phyloP scores from a whole-genome alignment of 345 rosid species.

The Combretum micranthum region DNA sequence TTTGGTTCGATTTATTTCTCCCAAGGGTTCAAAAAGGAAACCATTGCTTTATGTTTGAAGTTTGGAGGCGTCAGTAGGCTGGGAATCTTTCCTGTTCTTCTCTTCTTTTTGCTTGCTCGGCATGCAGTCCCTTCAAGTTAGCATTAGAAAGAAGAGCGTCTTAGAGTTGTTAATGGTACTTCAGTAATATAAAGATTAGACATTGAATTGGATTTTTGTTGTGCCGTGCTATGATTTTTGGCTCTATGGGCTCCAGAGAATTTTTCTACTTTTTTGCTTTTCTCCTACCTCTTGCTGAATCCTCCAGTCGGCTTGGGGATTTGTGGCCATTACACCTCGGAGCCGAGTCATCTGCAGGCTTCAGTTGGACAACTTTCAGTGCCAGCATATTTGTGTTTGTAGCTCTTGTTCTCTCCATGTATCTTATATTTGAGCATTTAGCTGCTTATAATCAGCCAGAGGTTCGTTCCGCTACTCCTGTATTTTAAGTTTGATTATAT shows the following conservation, averaged over 20 bases:
- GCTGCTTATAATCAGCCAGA: slow-evolving; percentile 95
- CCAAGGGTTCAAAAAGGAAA: too few species aligned
- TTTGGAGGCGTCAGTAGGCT: too few species aligned
- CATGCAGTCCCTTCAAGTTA: too few species aligned
- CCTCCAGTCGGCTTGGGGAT: slow-evolving; percentile 35
- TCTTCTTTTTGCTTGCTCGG: too few species aligned
- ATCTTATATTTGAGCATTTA: slow-evolving; percentile 84
- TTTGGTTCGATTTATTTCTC: too few species aligned
- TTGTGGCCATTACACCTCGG: slow-evolving; percentile 39
- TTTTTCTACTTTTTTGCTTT: slow-evolving; percentile 41
- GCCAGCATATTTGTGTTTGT: slow-evolving; percentile 76
- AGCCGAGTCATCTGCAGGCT: slow-evolving; percentile 27
- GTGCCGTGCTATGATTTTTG: not conserved
- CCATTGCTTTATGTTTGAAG: too few species aligned
- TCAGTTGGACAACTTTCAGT: slow-evolving; percentile 82
- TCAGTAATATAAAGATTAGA: not conserved
- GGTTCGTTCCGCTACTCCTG: slow-evolving; percentile 36
- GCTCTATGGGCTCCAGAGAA: slow-evolving; percentile 59
- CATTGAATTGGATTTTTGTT: not conserved
- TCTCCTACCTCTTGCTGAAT: slow-evolving; percentile 51
- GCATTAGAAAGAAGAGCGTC: too few species aligned
- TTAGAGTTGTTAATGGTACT: too few species aligned
- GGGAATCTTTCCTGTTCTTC: too few species aligned
- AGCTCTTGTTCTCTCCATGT: slow-evolving; percentile 79
- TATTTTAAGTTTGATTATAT: too few species aligned